Percentiles rank a stretch among this genome's conserved stretches.
These are phyloP conservation scores for Macrophomina phaseolina DNA, from an alignment of 2,329 filamentous ascomycete genomes.

Conservation along the genomic window DNA sequence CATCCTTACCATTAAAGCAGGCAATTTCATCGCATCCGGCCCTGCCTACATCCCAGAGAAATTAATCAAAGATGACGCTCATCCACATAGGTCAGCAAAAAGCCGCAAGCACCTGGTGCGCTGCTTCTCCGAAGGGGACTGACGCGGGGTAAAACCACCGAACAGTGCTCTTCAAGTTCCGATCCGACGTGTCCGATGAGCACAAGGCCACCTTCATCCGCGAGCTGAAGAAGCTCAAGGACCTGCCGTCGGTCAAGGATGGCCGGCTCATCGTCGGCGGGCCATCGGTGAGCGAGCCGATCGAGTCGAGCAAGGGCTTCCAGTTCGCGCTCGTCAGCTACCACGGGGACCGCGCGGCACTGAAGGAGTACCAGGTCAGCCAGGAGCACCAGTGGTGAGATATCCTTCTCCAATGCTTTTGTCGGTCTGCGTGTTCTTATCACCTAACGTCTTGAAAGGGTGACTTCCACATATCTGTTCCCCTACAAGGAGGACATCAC, in stretches of 20 bases:
- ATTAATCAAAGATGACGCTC: conserved; percentile 7
- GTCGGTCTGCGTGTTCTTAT: background rate
- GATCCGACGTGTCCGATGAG: conserved; percentile 39
- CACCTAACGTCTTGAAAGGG: conserved; percentile 42
- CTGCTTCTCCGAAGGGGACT: no score
- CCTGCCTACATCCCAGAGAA: no score
- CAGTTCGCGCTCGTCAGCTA: conserved; percentile 60
- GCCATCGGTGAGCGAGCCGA: conserved; percentile 59
- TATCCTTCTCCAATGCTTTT: no score
- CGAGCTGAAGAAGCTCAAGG: conserved; percentile 57
- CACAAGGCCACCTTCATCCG: conserved; percentile 54
- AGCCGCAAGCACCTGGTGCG: no score
- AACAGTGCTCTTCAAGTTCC: conserved; percentile 35
- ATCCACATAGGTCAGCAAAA: conserved; percentile 2
- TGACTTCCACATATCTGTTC: conserved; percentile 58
- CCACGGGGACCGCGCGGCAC: conserved; percentile 52
- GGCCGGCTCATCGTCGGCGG: conserved; percentile 59
- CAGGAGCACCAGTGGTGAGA: conserved; percentile 57
- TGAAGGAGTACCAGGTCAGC: conserved; percentile 60
- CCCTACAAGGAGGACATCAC: conserved; percentile 60
- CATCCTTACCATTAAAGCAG: no score
- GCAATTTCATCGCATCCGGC: no score
- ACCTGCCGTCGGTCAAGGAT: conserved; percentile 55
- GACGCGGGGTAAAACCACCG: no score
- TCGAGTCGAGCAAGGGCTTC: conserved; percentile 60